A percentile compares a stretch with the other conserved stretches of the same genome.
Evolutionary conservation across 2,329 filamentous ascomycete species (phyloP).

Genomic region (Colletotrichum karsti): DNA sequence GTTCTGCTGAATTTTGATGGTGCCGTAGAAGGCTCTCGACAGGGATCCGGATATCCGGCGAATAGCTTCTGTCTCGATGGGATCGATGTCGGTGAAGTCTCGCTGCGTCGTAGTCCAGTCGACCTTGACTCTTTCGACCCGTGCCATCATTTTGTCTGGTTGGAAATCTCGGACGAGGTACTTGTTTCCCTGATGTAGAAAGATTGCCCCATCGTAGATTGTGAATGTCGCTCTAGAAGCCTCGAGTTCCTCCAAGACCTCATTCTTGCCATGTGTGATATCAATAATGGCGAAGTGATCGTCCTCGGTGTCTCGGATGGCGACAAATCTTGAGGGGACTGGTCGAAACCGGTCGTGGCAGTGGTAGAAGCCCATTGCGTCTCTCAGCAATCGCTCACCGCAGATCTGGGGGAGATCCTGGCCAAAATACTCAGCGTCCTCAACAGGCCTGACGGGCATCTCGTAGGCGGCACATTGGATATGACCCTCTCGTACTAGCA

Average conservation of each 20-base stretch:
- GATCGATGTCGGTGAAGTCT: constrained; percentile 94
- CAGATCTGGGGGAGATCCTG: constrained; percentile 76
- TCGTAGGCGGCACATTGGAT: constrained; percentile 95
- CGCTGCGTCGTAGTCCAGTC: constrained; percentile 95
- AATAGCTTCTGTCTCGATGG: constrained; percentile 89
- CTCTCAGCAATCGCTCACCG: constrained; percentile 75
- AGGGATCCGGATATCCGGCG: constrained; percentile 71
- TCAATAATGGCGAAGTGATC: constrained; percentile 96
- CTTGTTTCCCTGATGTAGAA: constrained; percentile 92
- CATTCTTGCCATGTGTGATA: constrained; percentile 81
- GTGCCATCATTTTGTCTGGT: constrained; percentile 82
- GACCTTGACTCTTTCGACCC: constrained; percentile 88
- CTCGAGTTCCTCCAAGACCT: constrained; percentile 94
- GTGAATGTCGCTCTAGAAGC: constrained; percentile 95
- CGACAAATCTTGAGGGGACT: constrained; percentile 81
- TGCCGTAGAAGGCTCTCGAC: constrained; percentile 83
- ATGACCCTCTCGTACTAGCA: constrained; percentile 91
- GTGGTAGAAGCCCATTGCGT: constrained; percentile 85
- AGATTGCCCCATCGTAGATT: constrained; percentile 96
- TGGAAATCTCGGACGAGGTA: constrained; percentile 92
- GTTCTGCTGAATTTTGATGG: constrained; percentile 84
- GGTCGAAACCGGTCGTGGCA: constrained; percentile 90
- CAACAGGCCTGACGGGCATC: constrained; percentile 84
- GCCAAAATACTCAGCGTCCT: constrained; percentile 84
- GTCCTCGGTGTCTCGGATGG: constrained; percentile 88